phyloP scores from a whole-genome alignment of 495 filamentous ascomycete genomes.

The Thermothielavioides terrestris region DNA sequence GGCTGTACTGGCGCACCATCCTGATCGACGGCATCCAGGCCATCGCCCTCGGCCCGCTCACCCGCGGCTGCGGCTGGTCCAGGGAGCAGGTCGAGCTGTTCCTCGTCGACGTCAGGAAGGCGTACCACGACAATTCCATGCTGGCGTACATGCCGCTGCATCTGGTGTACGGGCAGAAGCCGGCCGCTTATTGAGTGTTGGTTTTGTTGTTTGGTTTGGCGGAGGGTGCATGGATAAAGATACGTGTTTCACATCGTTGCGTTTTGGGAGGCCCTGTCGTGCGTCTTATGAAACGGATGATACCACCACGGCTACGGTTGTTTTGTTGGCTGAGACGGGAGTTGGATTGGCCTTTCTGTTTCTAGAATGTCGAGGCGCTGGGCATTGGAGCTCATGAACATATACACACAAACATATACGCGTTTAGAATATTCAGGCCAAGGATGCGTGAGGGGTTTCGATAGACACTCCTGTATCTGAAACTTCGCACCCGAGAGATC shows the following conservation, averaged over 20 bases:
- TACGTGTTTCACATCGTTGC: too few relatives aligned
- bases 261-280: not conserved
- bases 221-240: not conserved
- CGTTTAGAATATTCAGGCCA: too few relatives aligned
- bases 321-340: too few relatives aligned
- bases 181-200: slow-evolving; percentile 11
- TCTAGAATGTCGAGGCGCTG: too few relatives aligned
- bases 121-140: slow-evolving; percentile 35
- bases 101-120: slow-evolving; percentile 37
- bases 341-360: too few relatives aligned
- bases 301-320: too few relatives aligned
- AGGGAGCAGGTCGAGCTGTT: slow-evolving; percentile 41
- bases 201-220: not conserved
- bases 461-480: too few relatives aligned
- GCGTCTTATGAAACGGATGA: too few relatives aligned
- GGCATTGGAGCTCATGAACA: too few relatives aligned
- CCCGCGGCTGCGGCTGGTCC: slow-evolving; percentile 43
- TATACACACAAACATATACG: too few relatives aligned
- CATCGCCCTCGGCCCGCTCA: slow-evolving; percentile 55
- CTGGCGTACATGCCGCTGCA: slow-evolving; percentile 45
- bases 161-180: slow-evolving; percentile 43
- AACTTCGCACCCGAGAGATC: too few relatives aligned
- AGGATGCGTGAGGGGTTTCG: too few relatives aligned
- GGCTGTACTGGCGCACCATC: slow-evolving; percentile 49
- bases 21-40: slow-evolving; percentile 52